Conservation (phyloP, 805 yeast genomes). For the Nakazawaea populi region DNA sequence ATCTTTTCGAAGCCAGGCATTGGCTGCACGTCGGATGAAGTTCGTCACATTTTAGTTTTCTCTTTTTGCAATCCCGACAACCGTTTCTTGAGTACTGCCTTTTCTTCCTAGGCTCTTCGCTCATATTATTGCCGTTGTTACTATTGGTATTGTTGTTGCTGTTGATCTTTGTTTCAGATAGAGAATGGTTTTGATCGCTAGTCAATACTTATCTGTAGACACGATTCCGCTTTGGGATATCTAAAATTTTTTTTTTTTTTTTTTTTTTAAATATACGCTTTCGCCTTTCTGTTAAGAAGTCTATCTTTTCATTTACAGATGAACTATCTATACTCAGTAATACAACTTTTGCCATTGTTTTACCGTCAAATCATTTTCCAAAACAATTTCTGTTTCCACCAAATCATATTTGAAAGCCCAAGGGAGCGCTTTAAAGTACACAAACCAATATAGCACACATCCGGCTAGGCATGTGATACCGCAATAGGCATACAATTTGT, state of each 20-base stretch:
- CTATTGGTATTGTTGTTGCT: background rate
- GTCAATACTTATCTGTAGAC: too few species aligned
- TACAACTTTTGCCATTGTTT: constrained; percentile 46
- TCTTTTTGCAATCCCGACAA: constrained; percentile 37
- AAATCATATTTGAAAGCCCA: constrained; percentile 38
- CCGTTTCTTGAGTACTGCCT: constrained; percentile 39
- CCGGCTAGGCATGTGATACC: constrained; percentile 34
- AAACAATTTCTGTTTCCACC: constrained; percentile 29
- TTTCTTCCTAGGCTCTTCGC: constrained; percentile 22
- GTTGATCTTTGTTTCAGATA: background rate
- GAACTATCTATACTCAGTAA: constrained; percentile 1
- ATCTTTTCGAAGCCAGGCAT: constrained; percentile 30
- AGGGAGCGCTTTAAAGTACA: constrained; percentile 46
- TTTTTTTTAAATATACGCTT: too few species aligned
- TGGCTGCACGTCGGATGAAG: constrained; percentile 34
- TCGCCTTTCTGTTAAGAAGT: background rate
- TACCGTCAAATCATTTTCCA: constrained; percentile 53
- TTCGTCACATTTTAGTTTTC: constrained; percentile 38
- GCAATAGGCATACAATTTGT: constrained; percentile 41
- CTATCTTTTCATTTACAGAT: background rate
- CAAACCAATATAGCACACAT: constrained; percentile 49
- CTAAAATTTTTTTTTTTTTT: too few species aligned
- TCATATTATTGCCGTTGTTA: background rate
- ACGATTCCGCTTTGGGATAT: too few species aligned
- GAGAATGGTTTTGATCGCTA: too few species aligned